These are phyloP conservation scores for Colletotrichum trifolii DNA, from an alignment of 2,329 filamentous ascomycete species.

Conservation along the genomic window DNA sequence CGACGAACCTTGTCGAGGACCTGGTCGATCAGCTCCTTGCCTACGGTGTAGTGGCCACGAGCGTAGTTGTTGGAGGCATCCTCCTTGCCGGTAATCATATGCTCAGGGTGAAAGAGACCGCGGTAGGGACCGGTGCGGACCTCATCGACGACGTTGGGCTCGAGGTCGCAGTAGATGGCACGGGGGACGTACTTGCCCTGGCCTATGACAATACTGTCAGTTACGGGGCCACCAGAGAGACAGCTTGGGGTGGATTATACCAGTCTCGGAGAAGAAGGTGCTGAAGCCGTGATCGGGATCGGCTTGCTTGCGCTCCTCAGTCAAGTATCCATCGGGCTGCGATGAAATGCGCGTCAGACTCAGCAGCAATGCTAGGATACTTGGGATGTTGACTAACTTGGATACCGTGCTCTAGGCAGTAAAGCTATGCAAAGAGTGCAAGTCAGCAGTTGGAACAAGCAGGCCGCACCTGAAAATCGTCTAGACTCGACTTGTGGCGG, in stretches of 20 bases:
- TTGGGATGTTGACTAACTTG: conserved; percentile 74
- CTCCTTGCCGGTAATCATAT: conserved; percentile 99
- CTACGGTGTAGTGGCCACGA: conserved; percentile 99
- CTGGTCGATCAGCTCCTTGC: conserved; percentile 98
- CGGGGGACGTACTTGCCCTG: conserved; percentile 99
- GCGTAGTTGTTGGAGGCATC: conserved; percentile 99
- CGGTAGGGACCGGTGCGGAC: conserved; percentile 98
- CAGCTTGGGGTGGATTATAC: conserved; percentile 61
- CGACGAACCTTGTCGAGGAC: conserved; percentile 98
- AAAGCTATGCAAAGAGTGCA: conserved; percentile 73
- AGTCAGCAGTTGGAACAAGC: conserved; percentile 5
- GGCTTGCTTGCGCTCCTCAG: conserved; percentile 94
- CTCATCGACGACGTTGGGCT: conserved; percentile 99
- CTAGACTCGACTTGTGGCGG: conserved; percentile 3
- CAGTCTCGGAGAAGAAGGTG: conserved; percentile 99
- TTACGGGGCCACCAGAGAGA: background rate
- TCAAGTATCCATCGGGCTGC: conserved; percentile 98
- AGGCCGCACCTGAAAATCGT: conserved; percentile 2
- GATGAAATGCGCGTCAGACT: conserved; percentile 8
- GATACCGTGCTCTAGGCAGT: conserved; percentile 99
- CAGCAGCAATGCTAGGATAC: conserved; percentile 11
- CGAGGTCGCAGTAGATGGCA: conserved; percentile 99
- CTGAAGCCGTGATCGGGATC: conserved; percentile 98
- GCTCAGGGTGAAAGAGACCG: conserved; percentile 96
- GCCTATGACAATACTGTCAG: conserved; percentile 63